Evolutionary conservation across 257 asterid species (phyloP), one percentile per base, ranked within the genome.

Genomic region (Dorcoceras hygrometricum): DNA sequence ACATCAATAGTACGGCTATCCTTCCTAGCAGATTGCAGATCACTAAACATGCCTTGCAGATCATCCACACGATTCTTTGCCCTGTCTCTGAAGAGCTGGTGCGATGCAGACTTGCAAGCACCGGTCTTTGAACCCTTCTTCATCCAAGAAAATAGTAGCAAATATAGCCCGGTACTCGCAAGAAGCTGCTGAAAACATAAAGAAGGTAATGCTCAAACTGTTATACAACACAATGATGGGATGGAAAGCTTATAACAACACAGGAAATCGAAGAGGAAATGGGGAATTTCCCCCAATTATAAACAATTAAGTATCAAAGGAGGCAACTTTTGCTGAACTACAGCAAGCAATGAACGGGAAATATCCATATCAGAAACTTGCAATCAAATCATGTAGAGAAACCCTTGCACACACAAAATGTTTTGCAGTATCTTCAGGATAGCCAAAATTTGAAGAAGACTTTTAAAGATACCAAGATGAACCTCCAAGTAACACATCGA

Each of bases 51-150:
- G 20, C 97, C 97, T 81, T 88, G 95, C 57, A 94, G 89, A 88
- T 94, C 99, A 72, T 88, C 99, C 25, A 94, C 96, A 0, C 95
- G 97, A 57, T 86, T 87, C 82, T 90, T 94, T 0, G 96, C 99
- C 67, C 86, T 83, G 80, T 90, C 97, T 84, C 90, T 94, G 85
- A 90, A 90, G 82, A 87, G 83, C 73, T 88, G 93, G 79, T 93
- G 97, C 61, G 95, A 85, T 72, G 91, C 78, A 43, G 97, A 88
- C 80, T 83, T 87, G 86, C 86, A 84, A 22, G 86, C 93, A 66
- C 89, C 87, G 9, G 83, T 86, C 95, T 87, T 90, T 69, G 85
- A 80, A 73, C 82, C 89, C 84, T 88, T 90, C 58, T 87, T 86
- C 99, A 93, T 93, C 81, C 59, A 77, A 64, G 71, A 19, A 71